These are phyloP conservation scores for Hymenotorrendiella dingleyae DNA, from an alignment of 2,329 filamentous ascomycete genomes.

Conservation along the genomic window DNA sequence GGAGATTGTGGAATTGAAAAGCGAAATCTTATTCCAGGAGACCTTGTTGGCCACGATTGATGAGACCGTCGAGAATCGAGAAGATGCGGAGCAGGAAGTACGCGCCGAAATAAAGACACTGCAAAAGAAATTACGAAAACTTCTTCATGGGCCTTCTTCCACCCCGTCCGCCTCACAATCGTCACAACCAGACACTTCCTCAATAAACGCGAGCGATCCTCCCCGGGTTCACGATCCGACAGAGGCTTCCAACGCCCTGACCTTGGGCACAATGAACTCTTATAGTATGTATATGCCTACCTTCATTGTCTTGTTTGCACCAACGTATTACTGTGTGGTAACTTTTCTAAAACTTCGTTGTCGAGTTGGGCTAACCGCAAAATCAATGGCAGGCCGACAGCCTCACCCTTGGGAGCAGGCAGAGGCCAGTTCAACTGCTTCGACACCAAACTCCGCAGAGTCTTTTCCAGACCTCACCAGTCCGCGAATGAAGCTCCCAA, in stretches of 20 bases:
- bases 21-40: slow-evolving; percentile 39
- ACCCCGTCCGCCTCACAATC: not conserved
- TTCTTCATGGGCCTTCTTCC: not conserved
- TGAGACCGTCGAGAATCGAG: slow-evolving; percentile 22
- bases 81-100: slow-evolving; percentile 23
- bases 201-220: not conserved
- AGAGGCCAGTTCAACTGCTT: slow-evolving; percentile 14
- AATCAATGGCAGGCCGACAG: slow-evolving; percentile 10
- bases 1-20: slow-evolving; percentile 24
- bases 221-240: not conserved
- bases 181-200: not conserved
- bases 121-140: not conserved
- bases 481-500: slow-evolving; percentile 17
- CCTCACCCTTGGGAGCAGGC: not conserved
- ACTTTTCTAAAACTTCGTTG: not conserved
- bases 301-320: no score
- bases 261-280: slow-evolving; percentile 2
- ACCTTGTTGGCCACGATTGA: slow-evolving; percentile 40
- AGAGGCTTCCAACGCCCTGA: not conserved
- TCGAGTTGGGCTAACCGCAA: slow-evolving; percentile 1
- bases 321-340: no score
- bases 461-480: slow-evolving; percentile 12
- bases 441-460: slow-evolving; percentile 20
- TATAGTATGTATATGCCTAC: no score
- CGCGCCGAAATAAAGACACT: slow-evolving; percentile 20